Conservation (phyloP, 2,329 filamentous ascomycete genomes). For the Camillea tinctor region DNA sequence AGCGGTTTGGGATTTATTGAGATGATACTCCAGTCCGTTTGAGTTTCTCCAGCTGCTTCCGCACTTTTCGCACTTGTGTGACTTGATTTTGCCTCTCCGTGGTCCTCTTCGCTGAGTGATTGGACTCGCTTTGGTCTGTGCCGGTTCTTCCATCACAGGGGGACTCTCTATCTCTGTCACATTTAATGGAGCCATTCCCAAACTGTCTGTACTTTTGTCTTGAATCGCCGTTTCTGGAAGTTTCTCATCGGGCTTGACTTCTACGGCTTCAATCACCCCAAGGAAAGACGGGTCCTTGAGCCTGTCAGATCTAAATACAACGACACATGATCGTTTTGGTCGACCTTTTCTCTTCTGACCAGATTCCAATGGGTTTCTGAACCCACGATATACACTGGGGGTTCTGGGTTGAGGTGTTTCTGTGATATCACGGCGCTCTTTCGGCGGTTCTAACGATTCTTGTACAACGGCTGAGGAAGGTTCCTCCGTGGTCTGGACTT, state of each 20-base stretch:
- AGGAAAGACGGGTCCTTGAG: conserved; percentile 27
- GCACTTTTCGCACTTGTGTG: conserved; percentile 52
- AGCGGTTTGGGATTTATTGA: conserved; percentile 50
- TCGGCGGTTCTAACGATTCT: not conserved
- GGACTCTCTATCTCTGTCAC: not conserved
- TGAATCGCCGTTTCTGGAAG: not conserved
- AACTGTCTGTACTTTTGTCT: not conserved
- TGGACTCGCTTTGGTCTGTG: conserved; percentile 10
- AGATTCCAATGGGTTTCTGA: conserved; percentile 29
- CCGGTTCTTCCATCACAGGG: conserved; percentile 11
- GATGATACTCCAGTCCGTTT: conserved; percentile 57
- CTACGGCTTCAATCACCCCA: not conserved
- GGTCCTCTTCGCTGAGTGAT: conserved; percentile 11
- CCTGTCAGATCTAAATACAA: conserved; percentile 28
- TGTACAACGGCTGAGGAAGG: not conserved
- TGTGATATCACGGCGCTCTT: not conserved
- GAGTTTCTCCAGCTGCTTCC: conserved; percentile 57
- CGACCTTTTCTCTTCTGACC: conserved; percentile 26
- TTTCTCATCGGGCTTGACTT: not conserved
- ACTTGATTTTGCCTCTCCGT: conserved; percentile 22
- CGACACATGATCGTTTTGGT: conserved; percentile 29
- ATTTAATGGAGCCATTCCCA: not conserved
- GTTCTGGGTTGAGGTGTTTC: conserved; percentile 6
- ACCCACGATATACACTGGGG: conserved; percentile 28
- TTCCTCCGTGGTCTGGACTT: not conserved